Conservation (phyloP, 2,329 filamentous ascomycete genomes). For the Didymella lethalis region DNA sequence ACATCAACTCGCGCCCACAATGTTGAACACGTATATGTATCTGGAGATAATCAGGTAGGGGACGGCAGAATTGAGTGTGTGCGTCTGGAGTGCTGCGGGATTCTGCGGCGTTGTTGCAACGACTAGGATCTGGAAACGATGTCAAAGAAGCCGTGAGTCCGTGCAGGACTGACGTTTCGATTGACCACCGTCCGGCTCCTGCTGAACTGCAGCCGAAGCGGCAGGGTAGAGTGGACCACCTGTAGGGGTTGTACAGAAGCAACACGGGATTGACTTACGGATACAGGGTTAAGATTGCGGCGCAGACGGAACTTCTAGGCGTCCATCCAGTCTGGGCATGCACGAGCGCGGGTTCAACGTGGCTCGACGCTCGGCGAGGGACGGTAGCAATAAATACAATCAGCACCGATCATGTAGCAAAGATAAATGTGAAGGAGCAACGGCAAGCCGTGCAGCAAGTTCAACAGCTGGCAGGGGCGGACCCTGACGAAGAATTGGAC, state of each 20-base stretch:
- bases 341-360: conserved; percentile 31
- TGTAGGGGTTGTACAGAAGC: conserved; percentile 29
- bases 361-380: conserved; percentile 35
- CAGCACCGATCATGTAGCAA: conserved; percentile 37
- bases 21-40: conserved; percentile 44
- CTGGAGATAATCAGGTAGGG: conserved; percentile 36
- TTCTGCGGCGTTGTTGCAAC: conserved; percentile 46
- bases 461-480: conserved; percentile 35
- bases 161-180: conserved; percentile 51
- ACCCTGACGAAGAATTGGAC: conserved; percentile 28
- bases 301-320: conserved; percentile 38
- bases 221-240: conserved; percentile 37
- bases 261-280: conserved; percentile 42
- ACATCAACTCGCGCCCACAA: conserved; percentile 44
- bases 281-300: conserved; percentile 40
- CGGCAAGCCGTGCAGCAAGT: conserved; percentile 40
- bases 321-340: conserved; percentile 37
- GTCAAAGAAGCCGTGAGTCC: conserved; percentile 48
- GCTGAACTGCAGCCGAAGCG: conserved; percentile 45
- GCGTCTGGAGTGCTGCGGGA: conserved; percentile 45
- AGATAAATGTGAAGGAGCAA: conserved; percentile 34
- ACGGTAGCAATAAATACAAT: conserved; percentile 44
- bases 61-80: conserved; percentile 45
- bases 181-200: conserved; percentile 45
- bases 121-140: conserved; percentile 44